Evolutionary conservation across 768 basidiomycete genomes (phyloP).

Genomic region (Auricularia heimuer): DNA sequence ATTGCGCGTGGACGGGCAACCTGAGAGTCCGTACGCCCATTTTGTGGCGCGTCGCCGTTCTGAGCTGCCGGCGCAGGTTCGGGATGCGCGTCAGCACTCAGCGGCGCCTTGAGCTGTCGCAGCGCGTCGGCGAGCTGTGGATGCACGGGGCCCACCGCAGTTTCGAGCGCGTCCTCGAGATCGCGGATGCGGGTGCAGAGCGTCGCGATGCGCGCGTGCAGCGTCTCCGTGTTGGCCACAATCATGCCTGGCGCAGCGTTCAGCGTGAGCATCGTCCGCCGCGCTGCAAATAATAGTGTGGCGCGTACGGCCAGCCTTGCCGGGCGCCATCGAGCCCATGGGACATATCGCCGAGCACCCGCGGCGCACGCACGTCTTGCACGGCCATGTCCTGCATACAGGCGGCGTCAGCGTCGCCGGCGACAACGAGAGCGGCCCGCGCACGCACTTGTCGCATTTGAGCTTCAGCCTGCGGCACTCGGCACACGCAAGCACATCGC

Average conservation of each 20-base stretch:
- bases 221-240: background rate
- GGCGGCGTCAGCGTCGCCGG: background rate
- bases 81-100: background rate
- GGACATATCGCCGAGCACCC: background rate
- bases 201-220: background rate
- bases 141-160: background rate
- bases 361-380: background rate
- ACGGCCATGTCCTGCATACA: background rate
- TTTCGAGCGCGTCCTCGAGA: background rate
- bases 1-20: too few species aligned
- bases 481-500: conserved; percentile 4
- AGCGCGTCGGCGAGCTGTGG: background rate
- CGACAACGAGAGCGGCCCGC: background rate
- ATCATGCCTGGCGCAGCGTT: background rate
- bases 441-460: conserved; percentile 8
- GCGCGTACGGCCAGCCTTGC: background rate
- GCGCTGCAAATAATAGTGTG: background rate
- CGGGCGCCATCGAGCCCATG: background rate
- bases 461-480: conserved; percentile 10
- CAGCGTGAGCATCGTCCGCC: background rate
- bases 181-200: background rate
- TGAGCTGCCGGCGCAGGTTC: background rate
- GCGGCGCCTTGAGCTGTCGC: background rate
- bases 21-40: background rate
- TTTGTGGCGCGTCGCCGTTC: background rate